Evolutionary conservation across 2,329 filamentous ascomycete species (phyloP).

Genomic region (Neonectria punicea): DNA sequence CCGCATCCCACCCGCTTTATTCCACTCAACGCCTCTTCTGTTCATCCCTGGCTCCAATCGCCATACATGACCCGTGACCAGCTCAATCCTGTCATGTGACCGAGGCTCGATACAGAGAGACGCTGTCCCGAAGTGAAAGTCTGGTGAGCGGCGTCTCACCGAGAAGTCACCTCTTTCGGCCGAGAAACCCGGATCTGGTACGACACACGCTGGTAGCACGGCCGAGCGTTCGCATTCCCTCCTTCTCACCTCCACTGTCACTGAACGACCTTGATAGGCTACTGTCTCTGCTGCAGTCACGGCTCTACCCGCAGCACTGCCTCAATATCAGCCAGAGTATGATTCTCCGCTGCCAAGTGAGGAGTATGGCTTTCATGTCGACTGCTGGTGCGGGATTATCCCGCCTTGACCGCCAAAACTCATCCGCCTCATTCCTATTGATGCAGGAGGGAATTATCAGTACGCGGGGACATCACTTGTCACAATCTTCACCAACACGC

Average conservation of each 20-base stretch:
- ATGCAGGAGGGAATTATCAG: not conserved
- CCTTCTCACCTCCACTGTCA: not conserved
- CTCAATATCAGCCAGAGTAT: not conserved
- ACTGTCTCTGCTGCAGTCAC: not conserved
- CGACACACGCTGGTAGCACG: not conserved
- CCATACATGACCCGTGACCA: not conserved
- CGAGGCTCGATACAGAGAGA: constrained; percentile 9
- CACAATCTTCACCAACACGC: constrained; percentile 12
- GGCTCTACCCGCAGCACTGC: not conserved
- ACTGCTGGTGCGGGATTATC: not conserved
- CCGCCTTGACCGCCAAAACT: not conserved
- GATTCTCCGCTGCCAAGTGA: not conserved
- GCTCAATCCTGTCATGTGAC: constrained; percentile 18
- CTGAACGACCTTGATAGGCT: not conserved
- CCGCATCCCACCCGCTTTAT: not conserved
- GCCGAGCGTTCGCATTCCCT: not conserved
- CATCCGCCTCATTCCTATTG: not conserved
- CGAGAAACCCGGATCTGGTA: constrained; percentile 3
- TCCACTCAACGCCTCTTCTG: not conserved
- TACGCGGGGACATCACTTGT: not conserved
- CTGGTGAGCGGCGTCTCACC: constrained; percentile 13
- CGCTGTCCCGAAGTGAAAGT: not conserved
- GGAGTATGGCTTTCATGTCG: not conserved
- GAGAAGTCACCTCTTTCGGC: constrained; percentile 14
- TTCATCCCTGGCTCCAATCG: not conserved